These are phyloP conservation scores for Hansenula sp. DNA, from an alignment of 1,139 yeast species.

Conservation along the genomic window DNA sequence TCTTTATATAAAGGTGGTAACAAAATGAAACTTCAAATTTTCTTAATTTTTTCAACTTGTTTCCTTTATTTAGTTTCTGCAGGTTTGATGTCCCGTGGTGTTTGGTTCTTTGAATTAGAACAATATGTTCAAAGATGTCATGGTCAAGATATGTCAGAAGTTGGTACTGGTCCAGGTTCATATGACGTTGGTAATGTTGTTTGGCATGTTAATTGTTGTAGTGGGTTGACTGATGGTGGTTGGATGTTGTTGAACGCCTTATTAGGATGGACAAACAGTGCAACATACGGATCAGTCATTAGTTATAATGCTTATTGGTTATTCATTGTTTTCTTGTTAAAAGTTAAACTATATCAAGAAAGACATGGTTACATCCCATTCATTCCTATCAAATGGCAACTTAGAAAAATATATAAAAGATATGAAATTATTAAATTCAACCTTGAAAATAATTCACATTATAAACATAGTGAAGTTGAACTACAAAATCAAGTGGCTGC, in stretches of 20 bases:
- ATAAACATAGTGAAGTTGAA: slow-evolving; percentile 5
- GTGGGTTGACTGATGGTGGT: slow-evolving; percentile 84
- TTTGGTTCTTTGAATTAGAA: slow-evolving; percentile 85
- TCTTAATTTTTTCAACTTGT: slow-evolving; percentile 79
- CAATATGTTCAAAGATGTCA: slow-evolving; percentile 58
- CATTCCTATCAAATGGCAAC: slow-evolving; percentile 58
- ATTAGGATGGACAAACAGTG: slow-evolving; percentile 94
- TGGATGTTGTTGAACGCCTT: slow-evolving; percentile 93
- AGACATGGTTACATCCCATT: slow-evolving; percentile 55
- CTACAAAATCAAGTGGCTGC: background rate
- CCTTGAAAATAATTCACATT: slow-evolving; percentile 23
- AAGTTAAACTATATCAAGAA: slow-evolving; percentile 54
- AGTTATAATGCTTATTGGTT: slow-evolving; percentile 79
- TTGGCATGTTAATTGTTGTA: slow-evolving; percentile 98
- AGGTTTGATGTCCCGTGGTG: slow-evolving; percentile 83
- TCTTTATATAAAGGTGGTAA: slow-evolving; percentile 76
- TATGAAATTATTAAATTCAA: slow-evolving; percentile 23
- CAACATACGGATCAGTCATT: slow-evolving; percentile 87
- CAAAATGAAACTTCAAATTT: slow-evolving; percentile 70
- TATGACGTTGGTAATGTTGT: slow-evolving; percentile 75
- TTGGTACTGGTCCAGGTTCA: slow-evolving; percentile 92
- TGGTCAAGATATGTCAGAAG: slow-evolving; percentile 86
- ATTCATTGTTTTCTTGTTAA: slow-evolving; percentile 49
- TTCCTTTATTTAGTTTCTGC: slow-evolving; percentile 84
- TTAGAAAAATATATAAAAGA: slow-evolving; percentile 50